These are phyloP conservation scores for Aureobasidium subglaciale DNA, from an alignment of 2,329 filamentous ascomycete species.

Conservation along the genomic window DNA sequence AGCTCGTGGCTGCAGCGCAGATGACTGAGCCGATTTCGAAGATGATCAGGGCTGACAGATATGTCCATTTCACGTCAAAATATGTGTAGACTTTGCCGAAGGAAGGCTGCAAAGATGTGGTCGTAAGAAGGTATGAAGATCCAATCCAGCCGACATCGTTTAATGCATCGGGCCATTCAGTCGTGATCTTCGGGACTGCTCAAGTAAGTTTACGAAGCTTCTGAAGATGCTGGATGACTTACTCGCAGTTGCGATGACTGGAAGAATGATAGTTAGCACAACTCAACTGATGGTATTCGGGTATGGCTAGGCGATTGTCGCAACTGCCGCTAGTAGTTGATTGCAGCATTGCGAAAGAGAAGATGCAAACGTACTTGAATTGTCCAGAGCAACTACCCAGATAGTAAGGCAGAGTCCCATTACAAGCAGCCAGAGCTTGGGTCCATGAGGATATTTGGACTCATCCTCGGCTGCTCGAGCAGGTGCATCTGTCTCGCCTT, in stretches of 20 bases:
- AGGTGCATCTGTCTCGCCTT: background rate
- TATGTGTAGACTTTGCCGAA: conserved; percentile 55
- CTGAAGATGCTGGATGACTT: background rate
- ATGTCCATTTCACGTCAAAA: conserved; percentile 48
- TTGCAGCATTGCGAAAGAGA: background rate
- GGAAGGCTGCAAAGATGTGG: conserved; percentile 36
- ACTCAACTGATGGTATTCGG: no score
- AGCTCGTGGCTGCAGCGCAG: conserved; percentile 45
- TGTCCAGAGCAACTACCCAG: conserved; percentile 26
- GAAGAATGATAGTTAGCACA: background rate
- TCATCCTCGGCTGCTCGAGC: conserved; percentile 26
- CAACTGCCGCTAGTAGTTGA: no score
- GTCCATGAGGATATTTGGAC: conserved; percentile 30
- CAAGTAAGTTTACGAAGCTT: background rate
- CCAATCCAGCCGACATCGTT: conserved; percentile 36
- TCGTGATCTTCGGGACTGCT: conserved; percentile 31
- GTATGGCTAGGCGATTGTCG: no score
- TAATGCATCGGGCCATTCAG: conserved; percentile 33
- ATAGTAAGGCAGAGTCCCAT: conserved; percentile 18
- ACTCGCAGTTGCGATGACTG: conserved; percentile 30
- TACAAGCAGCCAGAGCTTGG: conserved; percentile 27
- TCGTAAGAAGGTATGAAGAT: conserved; percentile 39
- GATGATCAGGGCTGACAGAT: conserved; percentile 40
- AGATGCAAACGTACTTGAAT: conserved; percentile 23
- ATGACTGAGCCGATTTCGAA: conserved; percentile 48